phyloP scores from a whole-genome alignment of 192 early-diverging fungal genomes.

The Coemansia sp. region DNA sequence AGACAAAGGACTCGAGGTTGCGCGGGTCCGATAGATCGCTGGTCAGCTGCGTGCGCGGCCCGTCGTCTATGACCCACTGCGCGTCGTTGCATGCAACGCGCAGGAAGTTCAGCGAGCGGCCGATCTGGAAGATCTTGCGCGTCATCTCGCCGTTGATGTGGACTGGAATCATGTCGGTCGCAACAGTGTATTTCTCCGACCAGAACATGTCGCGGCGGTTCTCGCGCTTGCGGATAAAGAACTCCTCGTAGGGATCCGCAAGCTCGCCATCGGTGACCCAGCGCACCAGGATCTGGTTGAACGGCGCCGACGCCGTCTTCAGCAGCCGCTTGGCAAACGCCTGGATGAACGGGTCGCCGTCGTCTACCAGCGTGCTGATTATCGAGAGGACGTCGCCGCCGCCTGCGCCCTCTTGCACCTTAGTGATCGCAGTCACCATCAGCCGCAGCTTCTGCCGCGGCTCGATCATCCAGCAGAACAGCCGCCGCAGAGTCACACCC shows the following conservation, averaged over 20 bases:
- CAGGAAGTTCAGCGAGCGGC: conserved; percentile 85
- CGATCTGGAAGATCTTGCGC: conserved; percentile 85
- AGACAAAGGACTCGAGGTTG: conserved; percentile 72
- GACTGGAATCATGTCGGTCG: conserved; percentile 79
- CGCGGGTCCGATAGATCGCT: conserved; percentile 63
- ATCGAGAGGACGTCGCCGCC: conserved; percentile 56
- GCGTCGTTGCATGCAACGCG: conserved; percentile 65
- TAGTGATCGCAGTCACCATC: conserved; percentile 58
- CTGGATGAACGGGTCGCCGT: conserved; percentile 90
- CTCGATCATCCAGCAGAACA: conserved; percentile 84
- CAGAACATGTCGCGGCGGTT: conserved; percentile 74
- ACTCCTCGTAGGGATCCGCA: conserved; percentile 88
- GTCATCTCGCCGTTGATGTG: conserved; percentile 76
- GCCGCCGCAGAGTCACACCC: conserved; percentile 76
- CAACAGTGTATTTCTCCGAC: conserved; percentile 74
- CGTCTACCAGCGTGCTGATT: conserved; percentile 79
- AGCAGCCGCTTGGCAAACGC: conserved; percentile 74
- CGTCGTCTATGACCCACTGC: conserved; percentile 54
- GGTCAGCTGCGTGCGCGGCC: conserved; percentile 32
- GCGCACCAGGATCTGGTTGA: conserved; percentile 81
- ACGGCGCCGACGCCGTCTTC: conserved; percentile 76
- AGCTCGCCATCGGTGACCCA: conserved; percentile 97
- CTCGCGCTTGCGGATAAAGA: conserved; percentile 72
- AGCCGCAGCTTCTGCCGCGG: conserved; percentile 73
- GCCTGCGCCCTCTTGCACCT: conserved; percentile 35